Evolutionary conservation across 106 monocot species (phyloP).

Genomic region (Dactylorhiza incarnata): DNA sequence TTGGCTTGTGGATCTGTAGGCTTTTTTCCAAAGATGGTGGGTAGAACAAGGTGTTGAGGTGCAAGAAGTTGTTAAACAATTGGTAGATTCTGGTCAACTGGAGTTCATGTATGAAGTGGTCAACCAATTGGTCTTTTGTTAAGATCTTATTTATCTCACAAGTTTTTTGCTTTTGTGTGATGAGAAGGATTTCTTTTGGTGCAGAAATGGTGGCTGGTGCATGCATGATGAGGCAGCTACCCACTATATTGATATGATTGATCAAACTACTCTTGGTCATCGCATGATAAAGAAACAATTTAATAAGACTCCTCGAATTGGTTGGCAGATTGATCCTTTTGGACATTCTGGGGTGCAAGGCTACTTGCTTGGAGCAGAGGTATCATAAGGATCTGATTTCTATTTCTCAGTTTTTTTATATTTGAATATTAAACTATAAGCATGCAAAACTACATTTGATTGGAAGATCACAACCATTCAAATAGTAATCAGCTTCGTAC

Average conservation of each 20-base stretch:
- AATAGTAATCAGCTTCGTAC: background rate
- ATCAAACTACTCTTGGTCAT: conserved; percentile 54
- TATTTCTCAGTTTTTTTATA: background rate
- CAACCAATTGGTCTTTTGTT: background rate
- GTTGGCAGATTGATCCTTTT: conserved; percentile 60
- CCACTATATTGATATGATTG: conserved; percentile 59
- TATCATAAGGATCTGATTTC: conserved; percentile 5
- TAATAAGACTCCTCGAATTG: conserved; percentile 29
- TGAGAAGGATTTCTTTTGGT: background rate
- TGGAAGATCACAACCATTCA: background rate
- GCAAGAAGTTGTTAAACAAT: conserved; percentile 23
- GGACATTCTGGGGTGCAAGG: conserved; percentile 49
- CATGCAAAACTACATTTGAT: too few species aligned
- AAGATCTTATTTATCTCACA: background rate
- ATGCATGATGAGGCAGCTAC: conserved; percentile 56
- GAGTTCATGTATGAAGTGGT: conserved; percentile 45
- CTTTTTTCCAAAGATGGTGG: conserved; percentile 77
- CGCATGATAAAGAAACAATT: conserved; percentile 41
- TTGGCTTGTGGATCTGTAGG: conserved; percentile 18
- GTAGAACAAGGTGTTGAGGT: conserved; percentile 26
- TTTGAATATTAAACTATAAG: too few species aligned
- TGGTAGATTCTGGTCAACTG: conserved; percentile 52
- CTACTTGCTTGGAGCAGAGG: conserved; percentile 45
- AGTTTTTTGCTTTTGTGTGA: background rate
- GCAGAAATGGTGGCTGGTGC: conserved; percentile 42